phyloP scores from a whole-genome alignment of 2,329 filamentous ascomycete genomes.

The Cladosporium colombiae region DNA sequence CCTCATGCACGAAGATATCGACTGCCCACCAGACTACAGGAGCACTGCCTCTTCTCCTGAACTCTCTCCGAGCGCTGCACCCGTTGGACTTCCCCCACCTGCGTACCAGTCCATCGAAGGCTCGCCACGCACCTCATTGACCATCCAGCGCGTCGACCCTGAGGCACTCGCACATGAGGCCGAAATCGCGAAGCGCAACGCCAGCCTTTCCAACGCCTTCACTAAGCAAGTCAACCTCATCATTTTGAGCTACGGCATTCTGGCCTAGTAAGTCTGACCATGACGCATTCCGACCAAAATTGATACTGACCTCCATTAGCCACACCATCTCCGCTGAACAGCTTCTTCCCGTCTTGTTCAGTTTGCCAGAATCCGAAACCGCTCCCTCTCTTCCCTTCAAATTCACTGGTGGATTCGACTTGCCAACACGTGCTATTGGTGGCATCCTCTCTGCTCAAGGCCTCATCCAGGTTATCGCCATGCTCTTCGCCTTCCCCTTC shows the following conservation, averaged over 20 bases:
- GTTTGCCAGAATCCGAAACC: constrained; percentile 59
- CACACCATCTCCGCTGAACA: constrained; percentile 98
- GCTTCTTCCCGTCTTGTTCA: constrained; percentile 87
- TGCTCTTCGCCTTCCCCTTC: constrained; percentile 79
- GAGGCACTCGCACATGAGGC: constrained; percentile 29
- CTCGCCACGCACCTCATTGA: constrained; percentile 30
- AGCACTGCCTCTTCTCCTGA: constrained; percentile 58
- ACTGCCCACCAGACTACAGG: constrained; percentile 68
- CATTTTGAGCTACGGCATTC: constrained; percentile 85
- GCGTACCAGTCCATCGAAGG: constrained; percentile 37
- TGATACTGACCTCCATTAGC: constrained; percentile 49
- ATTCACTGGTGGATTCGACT: constrained; percentile 82
- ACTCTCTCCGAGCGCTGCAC: constrained; percentile 35
- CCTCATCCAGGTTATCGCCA: constrained; percentile 82
- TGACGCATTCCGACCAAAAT: not conserved
- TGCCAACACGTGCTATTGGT: constrained; percentile 81
- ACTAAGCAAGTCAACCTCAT: constrained; percentile 82
- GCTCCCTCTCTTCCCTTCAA: constrained; percentile 73
- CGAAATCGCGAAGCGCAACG: constrained; percentile 34
- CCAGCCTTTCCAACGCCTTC: constrained; percentile 63
- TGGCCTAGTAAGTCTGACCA: constrained; percentile 77
- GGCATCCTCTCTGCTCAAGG: constrained; percentile 87
- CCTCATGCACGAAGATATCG: constrained; percentile 61
- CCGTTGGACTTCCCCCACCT: constrained; percentile 33
- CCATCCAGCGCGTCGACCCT: constrained; percentile 14